These are phyloP conservation scores for Ananas comosus DNA, from an alignment of 176 grass and related monocot genomes.

Conservation along the genomic window DNA sequence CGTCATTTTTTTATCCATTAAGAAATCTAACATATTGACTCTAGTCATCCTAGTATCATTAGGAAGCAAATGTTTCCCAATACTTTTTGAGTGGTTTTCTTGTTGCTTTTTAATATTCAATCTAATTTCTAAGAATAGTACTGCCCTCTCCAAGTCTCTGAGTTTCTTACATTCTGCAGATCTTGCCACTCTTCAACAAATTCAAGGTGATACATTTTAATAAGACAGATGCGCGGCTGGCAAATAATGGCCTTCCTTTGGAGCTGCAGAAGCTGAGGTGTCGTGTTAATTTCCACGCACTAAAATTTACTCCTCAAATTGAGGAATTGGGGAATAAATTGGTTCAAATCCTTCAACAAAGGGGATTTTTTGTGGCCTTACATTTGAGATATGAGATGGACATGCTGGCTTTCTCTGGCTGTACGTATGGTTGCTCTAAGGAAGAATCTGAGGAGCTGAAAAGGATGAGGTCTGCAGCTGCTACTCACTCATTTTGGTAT, in stretches of 20 bases:
- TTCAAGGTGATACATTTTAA: slow-evolving; percentile 83
- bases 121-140: neutral
- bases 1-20: too few relatives aligned
- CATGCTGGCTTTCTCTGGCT: slow-evolving; percentile 97
- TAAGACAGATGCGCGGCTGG: slow-evolving; percentile 85
- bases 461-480: slow-evolving; percentile 65
- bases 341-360: slow-evolving; percentile 42
- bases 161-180: slow-evolving; percentile 41
- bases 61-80: neutral
- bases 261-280: slow-evolving; percentile 83
- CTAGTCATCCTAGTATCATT: neutral
- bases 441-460: slow-evolving; percentile 82
- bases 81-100: neutral
- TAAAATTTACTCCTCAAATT: slow-evolving; percentile 83
- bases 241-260: slow-evolving; percentile 65
- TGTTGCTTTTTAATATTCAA: neutral
- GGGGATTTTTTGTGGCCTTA: slow-evolving; percentile 67
- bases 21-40: neutral
- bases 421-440: slow-evolving; percentile 66
- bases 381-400: slow-evolving; percentile 99
- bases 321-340: slow-evolving; percentile 63
- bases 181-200: slow-evolving; percentile 83
- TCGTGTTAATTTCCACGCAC: slow-evolving; percentile 72
- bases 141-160: slow-evolving; percentile 8
- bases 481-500: neutral